phyloP scores from a whole-genome alignment of 192 early-diverging fungal genomes.

The Backusella macrospora region DNA sequence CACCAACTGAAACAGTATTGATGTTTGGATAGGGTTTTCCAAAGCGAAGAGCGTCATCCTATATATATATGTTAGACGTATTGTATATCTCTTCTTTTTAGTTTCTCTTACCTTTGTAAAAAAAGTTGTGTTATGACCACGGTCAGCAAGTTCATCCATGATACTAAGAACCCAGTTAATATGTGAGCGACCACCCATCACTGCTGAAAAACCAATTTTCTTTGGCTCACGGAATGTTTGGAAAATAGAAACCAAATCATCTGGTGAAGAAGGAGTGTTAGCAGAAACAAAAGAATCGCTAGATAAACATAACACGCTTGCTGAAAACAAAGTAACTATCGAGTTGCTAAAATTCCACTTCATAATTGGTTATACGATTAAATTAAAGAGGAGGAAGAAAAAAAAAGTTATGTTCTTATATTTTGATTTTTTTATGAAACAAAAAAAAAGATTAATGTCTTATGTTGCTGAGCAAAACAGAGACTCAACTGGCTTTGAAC shows the following conservation, averaged over 20 bases:
- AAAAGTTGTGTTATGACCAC: background rate
- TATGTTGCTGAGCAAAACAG: too few species aligned
- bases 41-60: background rate
- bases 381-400: background rate
- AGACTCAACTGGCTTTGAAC: too few species aligned
- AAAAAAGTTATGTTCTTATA: too few species aligned
- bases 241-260: background rate
- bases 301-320: background rate
- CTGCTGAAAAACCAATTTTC: conserved; percentile 4
- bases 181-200: background rate
- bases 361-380: background rate
- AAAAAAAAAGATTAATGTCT: too few species aligned
- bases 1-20: background rate
- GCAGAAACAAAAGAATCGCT: background rate
- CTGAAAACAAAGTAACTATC: background rate
- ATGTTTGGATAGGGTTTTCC: background rate
- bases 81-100: too few species aligned
- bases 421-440: too few species aligned
- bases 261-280: background rate
- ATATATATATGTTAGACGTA: too few species aligned
- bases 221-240: background rate
- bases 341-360: background rate
- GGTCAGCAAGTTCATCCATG: conserved; percentile 13
- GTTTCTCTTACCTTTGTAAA: background rate
- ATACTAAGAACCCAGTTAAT: conserved; percentile 6